Conservation (phyloP, 1,139 yeast species). For the Magnusiomyces ingens region DNA sequence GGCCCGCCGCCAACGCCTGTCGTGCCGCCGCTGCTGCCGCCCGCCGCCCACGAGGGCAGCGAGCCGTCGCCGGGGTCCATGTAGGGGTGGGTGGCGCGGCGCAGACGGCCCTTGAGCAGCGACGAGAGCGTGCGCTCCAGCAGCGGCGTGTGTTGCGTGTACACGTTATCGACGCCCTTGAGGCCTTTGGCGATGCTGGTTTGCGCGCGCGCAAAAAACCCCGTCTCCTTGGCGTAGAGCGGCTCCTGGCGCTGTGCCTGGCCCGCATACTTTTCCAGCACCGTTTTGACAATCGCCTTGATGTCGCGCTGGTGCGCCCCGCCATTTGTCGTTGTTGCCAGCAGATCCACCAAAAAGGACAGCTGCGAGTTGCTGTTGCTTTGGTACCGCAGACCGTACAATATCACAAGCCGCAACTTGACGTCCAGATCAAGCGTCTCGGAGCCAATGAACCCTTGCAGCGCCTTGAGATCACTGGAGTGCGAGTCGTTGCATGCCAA, state of each 20-base stretch:
- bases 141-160: slow-evolving; percentile 71
- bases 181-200: slow-evolving; percentile 38
- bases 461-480: slow-evolving; percentile 42
- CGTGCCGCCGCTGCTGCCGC: slow-evolving; percentile 24
- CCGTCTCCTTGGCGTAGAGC: slow-evolving; percentile 37
- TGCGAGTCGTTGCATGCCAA: slow-evolving; percentile 63
- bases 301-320: not conserved
- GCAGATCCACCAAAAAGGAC: slow-evolving; percentile 4
- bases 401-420: slow-evolving; percentile 56
- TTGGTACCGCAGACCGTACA: slow-evolving; percentile 68
- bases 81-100: slow-evolving; percentile 44
- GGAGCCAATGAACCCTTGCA: slow-evolving; percentile 29
- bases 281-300: slow-evolving; percentile 17
- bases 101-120: slow-evolving; percentile 45
- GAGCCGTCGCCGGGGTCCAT: slow-evolving; percentile 38
- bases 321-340: slow-evolving; percentile 2
- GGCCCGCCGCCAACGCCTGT: slow-evolving; percentile 4
- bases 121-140: slow-evolving; percentile 48
- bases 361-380: slow-evolving; percentile 27
- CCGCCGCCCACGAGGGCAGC: slow-evolving; percentile 22
- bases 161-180: slow-evolving; percentile 49
- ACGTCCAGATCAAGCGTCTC: slow-evolving; percentile 29
- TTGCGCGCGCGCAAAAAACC: slow-evolving; percentile 37
- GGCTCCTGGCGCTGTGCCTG: slow-evolving; percentile 40
- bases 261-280: slow-evolving; percentile 36